Evolutionary conservation across 495 filamentous ascomycete genomes (phyloP).

Genomic region (Tuber indicum): DNA sequence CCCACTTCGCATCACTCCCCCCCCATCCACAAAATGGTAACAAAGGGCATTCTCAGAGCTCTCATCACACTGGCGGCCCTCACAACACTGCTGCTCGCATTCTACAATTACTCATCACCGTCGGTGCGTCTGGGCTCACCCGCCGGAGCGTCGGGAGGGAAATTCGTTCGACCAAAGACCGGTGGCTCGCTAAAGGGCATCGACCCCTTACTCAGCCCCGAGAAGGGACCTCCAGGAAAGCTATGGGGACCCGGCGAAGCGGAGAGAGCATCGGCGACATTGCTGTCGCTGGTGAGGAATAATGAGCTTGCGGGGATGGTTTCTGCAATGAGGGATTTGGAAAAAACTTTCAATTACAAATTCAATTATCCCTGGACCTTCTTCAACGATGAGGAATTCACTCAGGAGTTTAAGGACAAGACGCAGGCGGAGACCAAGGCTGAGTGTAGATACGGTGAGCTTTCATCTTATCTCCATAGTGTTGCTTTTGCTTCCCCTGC

Average conservation of each 20-base stretch:
- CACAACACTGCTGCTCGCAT: constrained; percentile 25
- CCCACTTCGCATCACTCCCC: constrained; percentile 3
- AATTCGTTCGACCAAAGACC: constrained; percentile 31
- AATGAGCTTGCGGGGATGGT: constrained; percentile 77
- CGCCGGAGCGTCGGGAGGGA: constrained; percentile 6
- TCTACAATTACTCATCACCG: constrained; percentile 37
- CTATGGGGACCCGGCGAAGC: constrained; percentile 35
- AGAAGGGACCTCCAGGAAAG: constrained; percentile 37
- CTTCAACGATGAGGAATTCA: constrained; percentile 92
- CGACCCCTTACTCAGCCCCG: constrained; percentile 40
- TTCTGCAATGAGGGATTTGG: constrained; percentile 79
- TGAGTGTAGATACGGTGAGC: constrained; percentile 70
- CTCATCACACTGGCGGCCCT: constrained; percentile 28
- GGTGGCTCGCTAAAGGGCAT: constrained; percentile 39
- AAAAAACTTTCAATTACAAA: constrained; percentile 94
- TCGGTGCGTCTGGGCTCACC: constrained; percentile 9
- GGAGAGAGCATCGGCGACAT: constrained; percentile 77
- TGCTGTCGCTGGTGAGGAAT: constrained; percentile 90
- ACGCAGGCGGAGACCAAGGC: constrained; percentile 78
- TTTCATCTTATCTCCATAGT: background rate
- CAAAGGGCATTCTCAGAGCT: constrained; percentile 26
- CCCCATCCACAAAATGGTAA: constrained; percentile 23
- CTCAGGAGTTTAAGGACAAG: constrained; percentile 79
- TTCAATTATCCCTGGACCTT: constrained; percentile 99
- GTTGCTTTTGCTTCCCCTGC: background rate